Percentiles rank a stretch among this genome's conserved stretches.
Conservation (phyloP, 257 asterid species). For the Solanum chmielewskii region DNA sequence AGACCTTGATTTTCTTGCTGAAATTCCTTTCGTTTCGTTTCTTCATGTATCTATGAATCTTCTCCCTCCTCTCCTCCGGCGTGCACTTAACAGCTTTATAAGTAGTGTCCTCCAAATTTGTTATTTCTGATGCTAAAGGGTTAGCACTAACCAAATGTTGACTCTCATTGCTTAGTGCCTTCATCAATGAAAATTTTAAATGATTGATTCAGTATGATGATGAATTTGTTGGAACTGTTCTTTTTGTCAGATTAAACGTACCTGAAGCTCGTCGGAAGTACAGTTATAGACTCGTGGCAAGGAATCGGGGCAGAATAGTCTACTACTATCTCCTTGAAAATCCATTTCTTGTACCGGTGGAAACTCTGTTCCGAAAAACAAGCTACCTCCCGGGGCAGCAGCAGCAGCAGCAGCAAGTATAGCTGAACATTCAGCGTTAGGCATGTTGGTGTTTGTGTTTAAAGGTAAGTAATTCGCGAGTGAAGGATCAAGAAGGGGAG, state of each 20-base stretch:
- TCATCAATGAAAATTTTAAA: background rate
- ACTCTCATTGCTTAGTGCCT: conserved; percentile 60
- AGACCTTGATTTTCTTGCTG: conserved; percentile 88
- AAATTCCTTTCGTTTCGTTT: conserved; percentile 86
- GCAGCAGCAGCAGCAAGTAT: conserved; percentile 6
- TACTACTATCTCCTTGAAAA: conserved; percentile 53
- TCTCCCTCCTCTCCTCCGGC: conserved; percentile 76
- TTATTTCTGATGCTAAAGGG: conserved; percentile 59
- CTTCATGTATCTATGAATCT: conserved; percentile 75
- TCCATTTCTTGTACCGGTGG: conserved; percentile 48
- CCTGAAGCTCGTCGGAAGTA: conserved; percentile 60
- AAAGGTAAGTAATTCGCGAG: conserved; percentile 32
- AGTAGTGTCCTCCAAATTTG: conserved; percentile 61
- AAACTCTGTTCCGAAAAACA: conserved; percentile 39
- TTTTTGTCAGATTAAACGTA: background rate
- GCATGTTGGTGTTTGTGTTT: conserved; percentile 22
- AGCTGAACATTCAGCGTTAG: conserved; percentile 35
- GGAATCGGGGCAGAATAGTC: conserved; percentile 42
- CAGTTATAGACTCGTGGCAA: conserved; percentile 39
- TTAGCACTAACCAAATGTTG: conserved; percentile 49
- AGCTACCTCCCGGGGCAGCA: conserved; percentile 6
- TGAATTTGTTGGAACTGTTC: background rate
- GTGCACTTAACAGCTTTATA: conserved; percentile 68
- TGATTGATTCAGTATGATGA: background rate
- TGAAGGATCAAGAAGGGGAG: conserved; percentile 33